Conservation (phyloP, 208 protist species). For the Leishmania major region DNA sequence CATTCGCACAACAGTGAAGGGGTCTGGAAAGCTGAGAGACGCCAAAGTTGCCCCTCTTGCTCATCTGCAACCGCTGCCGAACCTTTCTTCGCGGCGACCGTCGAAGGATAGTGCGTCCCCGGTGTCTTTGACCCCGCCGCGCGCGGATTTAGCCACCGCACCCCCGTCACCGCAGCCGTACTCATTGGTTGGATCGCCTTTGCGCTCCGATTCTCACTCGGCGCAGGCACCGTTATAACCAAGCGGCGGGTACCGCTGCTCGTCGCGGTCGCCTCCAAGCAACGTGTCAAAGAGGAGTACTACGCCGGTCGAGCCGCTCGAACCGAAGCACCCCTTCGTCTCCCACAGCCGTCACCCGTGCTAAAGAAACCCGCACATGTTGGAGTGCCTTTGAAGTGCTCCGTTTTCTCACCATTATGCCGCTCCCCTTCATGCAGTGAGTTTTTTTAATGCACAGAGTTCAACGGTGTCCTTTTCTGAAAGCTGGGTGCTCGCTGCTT, state of each 20-base stretch:
- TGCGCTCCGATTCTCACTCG: neutral
- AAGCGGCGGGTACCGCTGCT: neutral
- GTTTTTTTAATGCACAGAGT: neutral
- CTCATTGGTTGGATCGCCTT: neutral
- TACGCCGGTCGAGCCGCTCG: neutral
- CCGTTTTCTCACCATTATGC: neutral
- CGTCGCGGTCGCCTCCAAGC: neutral
- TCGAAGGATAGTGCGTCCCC: neutral
- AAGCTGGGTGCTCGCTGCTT: too few relatives aligned
- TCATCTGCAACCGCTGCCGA: neutral
- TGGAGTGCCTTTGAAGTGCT: neutral
- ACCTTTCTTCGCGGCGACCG: neutral
- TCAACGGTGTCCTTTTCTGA: too few relatives aligned
- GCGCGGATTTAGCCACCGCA: neutral
- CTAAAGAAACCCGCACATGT: neutral
- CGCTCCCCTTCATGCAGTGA: neutral
- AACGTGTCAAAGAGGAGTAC: neutral
- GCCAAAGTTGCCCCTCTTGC: neutral
- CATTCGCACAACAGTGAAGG: neutral
- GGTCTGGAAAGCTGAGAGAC: neutral
- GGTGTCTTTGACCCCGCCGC: too few relatives aligned
- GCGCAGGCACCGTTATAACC: neutral
- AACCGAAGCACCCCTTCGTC: neutral
- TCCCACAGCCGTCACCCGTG: neutral
- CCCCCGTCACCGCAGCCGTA: neutral